Evolutionary conservation across 2,329 filamentous ascomycete genomes (phyloP), one percentile per base, ranked within the genome.

Genomic region (Magnaporthiopsis rhizophila): DNA sequence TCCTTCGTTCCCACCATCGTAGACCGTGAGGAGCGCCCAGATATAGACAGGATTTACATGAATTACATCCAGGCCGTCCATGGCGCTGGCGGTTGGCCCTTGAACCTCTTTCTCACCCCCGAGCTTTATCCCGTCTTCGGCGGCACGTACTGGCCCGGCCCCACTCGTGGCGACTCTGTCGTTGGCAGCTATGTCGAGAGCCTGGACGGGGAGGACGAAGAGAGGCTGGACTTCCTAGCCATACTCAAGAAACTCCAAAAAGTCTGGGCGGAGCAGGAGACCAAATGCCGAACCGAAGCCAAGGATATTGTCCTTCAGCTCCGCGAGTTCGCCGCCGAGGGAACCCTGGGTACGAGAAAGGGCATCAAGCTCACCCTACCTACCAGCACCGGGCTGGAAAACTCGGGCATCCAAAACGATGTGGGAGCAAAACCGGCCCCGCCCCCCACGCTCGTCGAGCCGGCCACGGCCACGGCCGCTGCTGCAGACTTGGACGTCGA

Each of bases 21-120:
- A 71, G 95, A 99, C 76, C 87, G 93, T 66, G 95, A 99, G 76
- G 92, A 97, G 76, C 87, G 94, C 32, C 94, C 94, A 11, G 93
- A 98, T 73, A 87, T 98, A 68, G 95, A 99, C 73, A 88, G 90
- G 67, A 93, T 98, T 68, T 98, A 98, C 75, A 97, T 97, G 92
- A 97, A 97, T 78, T 99, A 97, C 75, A 89, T 97, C 57, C 92
- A 97, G 74, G 94, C 94, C 1, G 94, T 95, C 13, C 96, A 90
- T 65, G 92, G 90, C 26, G 89, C 86, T 1, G 94, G 92, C 12
- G 95, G 95, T 56, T 98, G 95, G 93, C 95, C 95, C 0, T 79
- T 98, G 66, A 98, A 97, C 72, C 88, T 97, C n/a, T 98, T 99
- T 74, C 83, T 98, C 36, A 99, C 95, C 0, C 92, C 95, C 0